These are phyloP conservation scores for Musa balbisiana DNA, from an alignment of 202 grass and related monocot genomes.

Conservation along the genomic window DNA sequence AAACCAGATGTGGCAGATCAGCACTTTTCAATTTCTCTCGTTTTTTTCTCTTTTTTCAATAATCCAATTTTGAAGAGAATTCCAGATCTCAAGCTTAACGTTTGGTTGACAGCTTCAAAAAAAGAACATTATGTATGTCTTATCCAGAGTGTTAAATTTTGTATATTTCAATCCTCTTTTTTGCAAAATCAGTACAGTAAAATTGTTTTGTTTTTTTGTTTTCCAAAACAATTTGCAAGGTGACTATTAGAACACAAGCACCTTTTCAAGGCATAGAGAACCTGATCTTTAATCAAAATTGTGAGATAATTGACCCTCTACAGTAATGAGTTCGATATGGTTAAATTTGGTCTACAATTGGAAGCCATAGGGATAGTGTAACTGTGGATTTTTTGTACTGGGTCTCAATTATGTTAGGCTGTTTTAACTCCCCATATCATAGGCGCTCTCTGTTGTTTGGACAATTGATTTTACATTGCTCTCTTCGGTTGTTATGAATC, in stretches of 20 bases:
- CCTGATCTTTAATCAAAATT: no score
- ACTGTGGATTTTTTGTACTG: neutral
- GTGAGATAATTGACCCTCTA: neutral
- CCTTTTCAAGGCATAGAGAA: no score
- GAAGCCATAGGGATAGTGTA: neutral
- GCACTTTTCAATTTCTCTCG: neutral
- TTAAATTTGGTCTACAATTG: neutral
- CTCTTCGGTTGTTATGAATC: neutral
- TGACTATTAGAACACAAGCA: no score
- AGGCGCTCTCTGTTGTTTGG: neutral
- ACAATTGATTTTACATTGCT: neutral
- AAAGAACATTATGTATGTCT: neutral
- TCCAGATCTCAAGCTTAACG: neutral
- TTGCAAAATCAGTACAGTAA: no score
- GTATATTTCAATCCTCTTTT: no score
- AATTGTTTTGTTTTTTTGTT: no score
- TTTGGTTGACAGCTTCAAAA: neutral
- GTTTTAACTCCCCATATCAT: neutral
- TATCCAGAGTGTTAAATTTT: neutral
- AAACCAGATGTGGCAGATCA: neutral
- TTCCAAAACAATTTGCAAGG: no score
- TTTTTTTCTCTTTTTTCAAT: neutral
- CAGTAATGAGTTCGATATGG: neutral
- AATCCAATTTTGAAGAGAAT: neutral
- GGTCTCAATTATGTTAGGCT: neutral